Conservation (phyloP, 768 basidiomycete species). For the Leccinum uliginosum region DNA sequence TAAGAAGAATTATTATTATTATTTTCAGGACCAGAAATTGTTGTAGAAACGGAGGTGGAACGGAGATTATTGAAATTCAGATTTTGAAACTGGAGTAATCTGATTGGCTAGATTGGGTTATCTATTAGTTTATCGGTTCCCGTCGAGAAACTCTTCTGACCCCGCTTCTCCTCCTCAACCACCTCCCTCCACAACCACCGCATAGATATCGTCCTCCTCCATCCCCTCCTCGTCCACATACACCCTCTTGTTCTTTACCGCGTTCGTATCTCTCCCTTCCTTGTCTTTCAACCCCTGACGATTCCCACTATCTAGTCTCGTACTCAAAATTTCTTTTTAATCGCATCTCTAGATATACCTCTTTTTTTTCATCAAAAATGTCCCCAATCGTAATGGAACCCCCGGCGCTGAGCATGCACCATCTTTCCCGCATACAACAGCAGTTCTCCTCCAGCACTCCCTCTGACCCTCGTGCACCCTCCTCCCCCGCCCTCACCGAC, state of each 20-base stretch:
- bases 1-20: neutral
- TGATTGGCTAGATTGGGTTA: constrained; percentile 36
- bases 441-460: constrained; percentile 36
- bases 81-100: constrained; percentile 30
- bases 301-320: constrained; percentile 11
- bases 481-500: constrained; percentile 21
- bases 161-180: constrained; percentile 26
- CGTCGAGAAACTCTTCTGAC: constrained; percentile 31
- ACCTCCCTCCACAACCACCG: constrained; percentile 1
- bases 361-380: constrained; percentile 34
- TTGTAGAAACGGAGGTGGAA: constrained; percentile 1
- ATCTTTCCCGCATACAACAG: constrained; percentile 47
- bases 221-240: neutral
- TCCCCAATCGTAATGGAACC: constrained; percentile 56
- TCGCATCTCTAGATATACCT: constrained; percentile 31
- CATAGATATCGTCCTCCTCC: neutral
- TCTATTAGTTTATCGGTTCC: constrained; percentile 38
- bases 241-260: neutral
- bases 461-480: constrained; percentile 26
- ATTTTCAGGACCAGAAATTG: neutral
- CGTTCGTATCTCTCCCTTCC: neutral
- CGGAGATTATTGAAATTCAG: constrained; percentile 18
- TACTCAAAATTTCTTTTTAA: constrained; percentile 25
- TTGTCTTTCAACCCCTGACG: constrained; percentile 5
- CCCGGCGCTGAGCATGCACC: constrained; percentile 49